These are phyloP conservation scores for Sechiopsis laciniata DNA, from an alignment of 306 rosid genomes.

Conservation along the genomic window DNA sequence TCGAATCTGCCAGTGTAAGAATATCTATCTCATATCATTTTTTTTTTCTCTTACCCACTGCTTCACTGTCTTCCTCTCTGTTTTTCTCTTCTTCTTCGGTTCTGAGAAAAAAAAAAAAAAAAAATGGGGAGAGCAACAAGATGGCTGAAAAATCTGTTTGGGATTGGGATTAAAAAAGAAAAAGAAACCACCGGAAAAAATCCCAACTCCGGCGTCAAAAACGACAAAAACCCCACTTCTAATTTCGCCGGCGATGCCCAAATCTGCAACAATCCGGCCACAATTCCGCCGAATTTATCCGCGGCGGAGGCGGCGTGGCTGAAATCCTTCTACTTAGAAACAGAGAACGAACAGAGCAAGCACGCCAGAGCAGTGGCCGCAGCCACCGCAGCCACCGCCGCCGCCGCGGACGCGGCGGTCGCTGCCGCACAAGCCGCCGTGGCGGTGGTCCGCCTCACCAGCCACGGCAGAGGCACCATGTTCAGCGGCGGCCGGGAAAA, in stretches of 20 bases:
- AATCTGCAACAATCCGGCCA: constrained; percentile 57
- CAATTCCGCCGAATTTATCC: constrained; percentile 73
- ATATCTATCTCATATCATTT: constrained; percentile 11
- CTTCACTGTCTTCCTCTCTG: no score
- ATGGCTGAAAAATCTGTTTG: constrained; percentile 73
- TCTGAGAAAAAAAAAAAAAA: neutral
- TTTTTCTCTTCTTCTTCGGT: neutral
- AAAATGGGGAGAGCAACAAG: constrained; percentile 68
- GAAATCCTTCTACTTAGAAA: constrained; percentile 46
- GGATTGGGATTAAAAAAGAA: constrained; percentile 60
- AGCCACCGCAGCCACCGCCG: constrained; percentile 73
- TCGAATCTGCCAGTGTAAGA: neutral
- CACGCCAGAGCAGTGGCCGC: constrained; percentile 92
- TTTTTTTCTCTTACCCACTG: neutral
- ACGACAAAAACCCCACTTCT: constrained; percentile 17
- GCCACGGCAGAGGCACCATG: constrained; percentile 68
- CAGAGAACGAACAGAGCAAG: constrained; percentile 70
- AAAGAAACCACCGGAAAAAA: constrained; percentile 30
- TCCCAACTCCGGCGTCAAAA: constrained; percentile 29
- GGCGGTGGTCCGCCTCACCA: constrained; percentile 68
- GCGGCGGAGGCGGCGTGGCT: constrained; percentile 79
- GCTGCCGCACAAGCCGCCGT: constrained; percentile 88
- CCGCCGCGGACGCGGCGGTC: constrained; percentile 83
- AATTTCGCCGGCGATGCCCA: constrained; percentile 4
- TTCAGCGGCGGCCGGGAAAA: constrained; percentile 56